Evolutionary conservation across 495 filamentous ascomycete species (phyloP).

Genomic region (Pseudomonodictys pantanalensis): DNA sequence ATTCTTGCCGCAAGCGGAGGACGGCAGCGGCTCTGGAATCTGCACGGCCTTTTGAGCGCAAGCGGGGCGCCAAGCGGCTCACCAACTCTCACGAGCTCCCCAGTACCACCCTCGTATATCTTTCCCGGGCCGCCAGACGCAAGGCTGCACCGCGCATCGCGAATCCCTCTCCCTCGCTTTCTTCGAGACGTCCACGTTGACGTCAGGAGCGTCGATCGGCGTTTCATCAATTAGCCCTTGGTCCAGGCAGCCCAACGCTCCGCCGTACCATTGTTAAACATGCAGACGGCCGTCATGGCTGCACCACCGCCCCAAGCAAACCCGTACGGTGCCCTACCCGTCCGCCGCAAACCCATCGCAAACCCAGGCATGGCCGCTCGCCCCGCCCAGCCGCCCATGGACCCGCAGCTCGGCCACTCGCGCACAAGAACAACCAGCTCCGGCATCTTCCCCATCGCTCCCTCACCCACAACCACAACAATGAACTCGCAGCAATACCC

Average conservation of each 20-base stretch:
- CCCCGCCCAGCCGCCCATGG: slow-evolving; percentile 12
- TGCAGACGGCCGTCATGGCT: slow-evolving; percentile 17
- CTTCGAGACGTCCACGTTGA: slow-evolving; percentile 3
- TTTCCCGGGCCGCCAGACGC: neutral
- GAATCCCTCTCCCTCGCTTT: slow-evolving; percentile 1
- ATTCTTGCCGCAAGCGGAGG: slow-evolving; percentile 6
- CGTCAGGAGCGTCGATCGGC: slow-evolving; percentile 14
- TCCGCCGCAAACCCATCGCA: slow-evolving; percentile 23
- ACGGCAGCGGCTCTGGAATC: slow-evolving; percentile 2
- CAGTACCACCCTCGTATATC: neutral
- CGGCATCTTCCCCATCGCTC: slow-evolving; percentile 26
- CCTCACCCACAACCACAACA: slow-evolving; percentile 14
- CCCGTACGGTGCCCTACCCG: slow-evolving; percentile 8
- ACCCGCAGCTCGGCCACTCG: slow-evolving; percentile 20
- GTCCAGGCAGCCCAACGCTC: neutral
- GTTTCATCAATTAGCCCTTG: slow-evolving; percentile 1
- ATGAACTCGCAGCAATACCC: slow-evolving; percentile 27
- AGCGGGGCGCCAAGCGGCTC: neutral
- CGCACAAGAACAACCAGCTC: slow-evolving; percentile 36
- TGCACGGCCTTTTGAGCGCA: slow-evolving; percentile 10
- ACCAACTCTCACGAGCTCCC: neutral
- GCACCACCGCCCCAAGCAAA: slow-evolving; percentile 8
- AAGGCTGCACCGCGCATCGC: neutral
- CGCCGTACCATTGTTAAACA: slow-evolving; percentile 6
- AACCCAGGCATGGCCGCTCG: slow-evolving; percentile 18